phyloP scores from a whole-genome alignment of 495 filamentous ascomycete genomes.

The Hypoxylon intermedium region DNA sequence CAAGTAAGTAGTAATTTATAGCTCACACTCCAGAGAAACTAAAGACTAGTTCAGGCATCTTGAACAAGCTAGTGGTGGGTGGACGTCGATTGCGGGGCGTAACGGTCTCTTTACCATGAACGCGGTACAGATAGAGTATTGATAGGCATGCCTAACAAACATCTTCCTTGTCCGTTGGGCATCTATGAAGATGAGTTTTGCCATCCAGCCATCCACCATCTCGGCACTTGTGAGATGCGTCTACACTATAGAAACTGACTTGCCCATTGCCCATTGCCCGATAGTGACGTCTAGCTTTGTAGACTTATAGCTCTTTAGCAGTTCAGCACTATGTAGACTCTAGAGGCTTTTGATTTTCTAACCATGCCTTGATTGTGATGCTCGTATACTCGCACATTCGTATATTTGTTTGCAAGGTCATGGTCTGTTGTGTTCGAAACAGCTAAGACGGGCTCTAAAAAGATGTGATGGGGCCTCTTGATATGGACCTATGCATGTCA shows the following conservation, averaged over 20 bases:
- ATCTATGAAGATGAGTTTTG: not conserved
- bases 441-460: too few species aligned
- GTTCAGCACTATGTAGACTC: not conserved
- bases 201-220: too few species aligned
- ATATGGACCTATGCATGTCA: too few species aligned
- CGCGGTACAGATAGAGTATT: not conserved
- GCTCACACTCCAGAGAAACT: not conserved
- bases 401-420: too few species aligned
- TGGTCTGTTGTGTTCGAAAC: too few species aligned
- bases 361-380: too few species aligned
- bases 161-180: conserved; percentile 30
- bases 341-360: too few species aligned
- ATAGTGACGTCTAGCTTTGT: not conserved
- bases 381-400: too few species aligned
- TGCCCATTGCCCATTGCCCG: too few species aligned
- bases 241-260: conserved; percentile 5
- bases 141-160: conserved; percentile 26
- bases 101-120: conserved; percentile 22
- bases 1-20: conserved; percentile 10
- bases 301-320: not conserved
- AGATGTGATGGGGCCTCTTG: too few species aligned
- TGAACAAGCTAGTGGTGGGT: conserved; percentile 7
- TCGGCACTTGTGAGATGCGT: not conserved
- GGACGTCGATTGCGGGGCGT: conserved; percentile 28
- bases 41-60: not conserved